Evolutionary conservation across 768 basidiomycete genomes (phyloP).

Genomic region (Lactarius vividus): DNA sequence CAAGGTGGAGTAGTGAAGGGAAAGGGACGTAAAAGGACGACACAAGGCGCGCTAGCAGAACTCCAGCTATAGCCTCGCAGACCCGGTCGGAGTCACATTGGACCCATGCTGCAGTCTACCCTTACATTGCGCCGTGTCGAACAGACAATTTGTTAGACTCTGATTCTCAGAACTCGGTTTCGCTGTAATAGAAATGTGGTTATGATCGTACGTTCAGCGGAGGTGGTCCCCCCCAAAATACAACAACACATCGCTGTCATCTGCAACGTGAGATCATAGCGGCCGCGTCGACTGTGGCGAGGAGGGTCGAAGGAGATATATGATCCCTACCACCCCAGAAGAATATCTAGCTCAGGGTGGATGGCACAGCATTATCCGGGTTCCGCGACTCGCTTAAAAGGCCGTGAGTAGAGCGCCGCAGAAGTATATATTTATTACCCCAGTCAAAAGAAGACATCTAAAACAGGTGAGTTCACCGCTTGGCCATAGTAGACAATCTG

Average conservation of each 20-base stretch:
- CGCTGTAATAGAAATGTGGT: not conserved
- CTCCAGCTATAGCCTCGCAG: conserved; percentile 5
- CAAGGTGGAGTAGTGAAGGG: not conserved
- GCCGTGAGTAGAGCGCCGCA: no score
- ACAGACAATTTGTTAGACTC: not conserved
- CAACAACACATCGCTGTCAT: not conserved
- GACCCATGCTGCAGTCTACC: not conserved
- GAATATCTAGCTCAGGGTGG: no score
- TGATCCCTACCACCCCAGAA: not conserved
- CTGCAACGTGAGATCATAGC: not conserved
- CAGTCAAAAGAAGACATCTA: no score
- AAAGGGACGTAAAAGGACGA: conserved; percentile 16
- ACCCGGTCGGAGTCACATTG: not conserved
- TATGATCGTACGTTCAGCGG: not conserved
- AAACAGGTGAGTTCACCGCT: no score
- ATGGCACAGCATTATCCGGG: no score
- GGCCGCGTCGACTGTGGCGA: no score
- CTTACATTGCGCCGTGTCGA: not conserved
- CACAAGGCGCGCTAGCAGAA: conserved; percentile 14
- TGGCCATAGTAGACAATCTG: no score
- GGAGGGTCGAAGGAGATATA: not conserved
- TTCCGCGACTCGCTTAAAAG: no score
- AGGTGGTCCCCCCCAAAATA: not conserved
- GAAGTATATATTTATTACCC: no score
- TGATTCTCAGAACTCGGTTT: not conserved